Percentiles rank a stretch among this genome's conserved stretches.
These are phyloP conservation scores for Eucommia ulmoides DNA, from an alignment of 257 asterid species.

Conservation along the genomic window DNA sequence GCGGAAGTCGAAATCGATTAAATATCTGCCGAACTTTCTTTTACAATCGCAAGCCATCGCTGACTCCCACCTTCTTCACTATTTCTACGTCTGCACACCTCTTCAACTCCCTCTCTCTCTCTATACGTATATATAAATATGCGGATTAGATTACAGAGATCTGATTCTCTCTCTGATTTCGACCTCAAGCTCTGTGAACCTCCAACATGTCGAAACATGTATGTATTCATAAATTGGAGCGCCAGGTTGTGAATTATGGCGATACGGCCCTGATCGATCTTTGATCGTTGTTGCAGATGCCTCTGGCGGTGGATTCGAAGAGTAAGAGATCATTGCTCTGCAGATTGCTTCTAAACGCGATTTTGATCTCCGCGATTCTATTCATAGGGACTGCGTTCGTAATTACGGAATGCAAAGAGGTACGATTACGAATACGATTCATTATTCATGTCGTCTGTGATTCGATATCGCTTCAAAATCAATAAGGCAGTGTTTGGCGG, in stretches of 20 bases:
- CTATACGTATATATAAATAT: too few relatives aligned
- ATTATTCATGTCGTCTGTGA: not conserved
- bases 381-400: conserved; percentile 25
- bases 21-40: too few relatives aligned
- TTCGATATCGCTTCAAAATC: too few relatives aligned
- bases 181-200: not conserved
- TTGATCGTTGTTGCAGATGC: not conserved
- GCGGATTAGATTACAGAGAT: too few relatives aligned
- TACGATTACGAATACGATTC: conserved; percentile 2
- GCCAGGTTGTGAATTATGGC: not conserved
- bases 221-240: not conserved
- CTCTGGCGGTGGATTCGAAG: conserved; percentile 18
- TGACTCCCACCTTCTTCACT: too few relatives aligned
- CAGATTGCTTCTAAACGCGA: conserved; percentile 23
- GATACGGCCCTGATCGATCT: too few relatives aligned
- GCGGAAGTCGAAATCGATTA: too few relatives aligned
- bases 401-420: conserved; percentile 41
- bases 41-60: too few relatives aligned
- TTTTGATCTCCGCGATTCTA: conserved; percentile 39
- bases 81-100: too few relatives aligned
- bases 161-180: not conserved
- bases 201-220: not conserved
- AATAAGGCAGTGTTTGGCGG: too few relatives aligned
- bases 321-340: conserved; percentile 25
- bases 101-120: too few relatives aligned